A percentile compares a stretch with the other conserved stretches of the same genome.
Conservation (phyloP, 1,284 basidiomycete genomes). For the Ceratobasidium sp. region DNA sequence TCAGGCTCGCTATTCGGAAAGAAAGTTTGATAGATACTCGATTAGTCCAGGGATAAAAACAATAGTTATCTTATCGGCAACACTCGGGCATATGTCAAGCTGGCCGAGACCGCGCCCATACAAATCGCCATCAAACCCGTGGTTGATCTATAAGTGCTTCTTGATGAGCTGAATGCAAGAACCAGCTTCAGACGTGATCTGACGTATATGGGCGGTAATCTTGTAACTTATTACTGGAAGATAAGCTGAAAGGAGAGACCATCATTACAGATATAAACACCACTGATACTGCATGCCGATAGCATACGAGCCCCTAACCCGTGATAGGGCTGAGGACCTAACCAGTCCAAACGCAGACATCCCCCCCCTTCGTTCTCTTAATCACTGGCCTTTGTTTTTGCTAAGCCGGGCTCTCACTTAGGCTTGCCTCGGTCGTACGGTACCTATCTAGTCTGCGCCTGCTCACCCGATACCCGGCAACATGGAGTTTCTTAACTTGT, state of each 20-base stretch:
- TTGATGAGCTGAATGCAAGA: background rate
- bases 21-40: no score
- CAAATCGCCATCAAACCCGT: no score
- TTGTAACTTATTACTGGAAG: background rate
- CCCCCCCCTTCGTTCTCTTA: background rate
- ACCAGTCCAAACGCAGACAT: background rate
- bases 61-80: no score
- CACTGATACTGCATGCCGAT: background rate
- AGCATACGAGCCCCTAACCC: background rate
- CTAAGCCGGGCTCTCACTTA: no score
- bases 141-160: background rate
- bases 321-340: background rate
- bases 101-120: no score
- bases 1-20: no score
- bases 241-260: background rate
- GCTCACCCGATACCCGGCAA: background rate
- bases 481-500: slow-evolving; percentile 31
- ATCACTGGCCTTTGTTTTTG: background rate
- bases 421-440: no score
- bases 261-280: background rate
- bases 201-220: background rate
- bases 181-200: background rate
- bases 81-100: no score
- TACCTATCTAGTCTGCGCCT: background rate
- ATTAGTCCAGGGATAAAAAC: no score